Evolutionary conservation across 2,329 filamentous ascomycete genomes (phyloP).

Genomic region (Apiospora malaysiana): DNA sequence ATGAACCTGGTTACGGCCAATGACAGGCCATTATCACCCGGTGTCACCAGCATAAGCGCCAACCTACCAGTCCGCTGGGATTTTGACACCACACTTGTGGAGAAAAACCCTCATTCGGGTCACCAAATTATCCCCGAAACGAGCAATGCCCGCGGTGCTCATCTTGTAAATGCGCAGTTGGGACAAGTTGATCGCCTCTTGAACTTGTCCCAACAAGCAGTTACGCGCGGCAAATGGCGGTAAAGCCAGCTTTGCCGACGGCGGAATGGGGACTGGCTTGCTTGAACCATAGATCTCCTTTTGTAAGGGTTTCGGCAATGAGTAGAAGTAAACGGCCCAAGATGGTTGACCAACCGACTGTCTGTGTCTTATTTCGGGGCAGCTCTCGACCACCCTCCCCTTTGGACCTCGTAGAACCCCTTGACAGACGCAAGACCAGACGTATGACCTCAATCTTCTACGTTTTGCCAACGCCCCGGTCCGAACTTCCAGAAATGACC

Average conservation of each 20-base stretch:
- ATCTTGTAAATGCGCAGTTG: conserved; percentile 5
- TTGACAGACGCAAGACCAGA: background rate
- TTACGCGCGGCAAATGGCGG: conserved; percentile 14
- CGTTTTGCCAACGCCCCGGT: background rate
- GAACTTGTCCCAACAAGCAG: background rate
- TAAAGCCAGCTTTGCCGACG: background rate
- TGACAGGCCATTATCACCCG: background rate
- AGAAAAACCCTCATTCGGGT: background rate
- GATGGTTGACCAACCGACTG: no score
- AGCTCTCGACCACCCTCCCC: background rate
- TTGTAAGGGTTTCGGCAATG: background rate
- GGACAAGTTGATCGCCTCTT: background rate
- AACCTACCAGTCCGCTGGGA: conserved; percentile 7
- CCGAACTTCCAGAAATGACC: conserved; percentile 10
- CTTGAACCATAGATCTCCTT: background rate
- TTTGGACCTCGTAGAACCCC: background rate
- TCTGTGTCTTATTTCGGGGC: background rate
- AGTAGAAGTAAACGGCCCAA: background rate
- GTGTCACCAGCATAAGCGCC: conserved; percentile 15
- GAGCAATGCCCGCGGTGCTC: background rate
- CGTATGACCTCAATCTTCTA: background rate
- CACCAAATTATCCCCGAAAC: background rate
- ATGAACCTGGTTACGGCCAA: background rate
- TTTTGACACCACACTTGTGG: conserved; percentile 12
- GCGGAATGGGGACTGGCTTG: background rate